Percentiles rank a stretch among this genome's conserved stretches.
These are phyloP conservation scores for Tilletia walkeri DNA, from an alignment of 1,284 basidiomycete genomes.

Conservation along the genomic window DNA sequence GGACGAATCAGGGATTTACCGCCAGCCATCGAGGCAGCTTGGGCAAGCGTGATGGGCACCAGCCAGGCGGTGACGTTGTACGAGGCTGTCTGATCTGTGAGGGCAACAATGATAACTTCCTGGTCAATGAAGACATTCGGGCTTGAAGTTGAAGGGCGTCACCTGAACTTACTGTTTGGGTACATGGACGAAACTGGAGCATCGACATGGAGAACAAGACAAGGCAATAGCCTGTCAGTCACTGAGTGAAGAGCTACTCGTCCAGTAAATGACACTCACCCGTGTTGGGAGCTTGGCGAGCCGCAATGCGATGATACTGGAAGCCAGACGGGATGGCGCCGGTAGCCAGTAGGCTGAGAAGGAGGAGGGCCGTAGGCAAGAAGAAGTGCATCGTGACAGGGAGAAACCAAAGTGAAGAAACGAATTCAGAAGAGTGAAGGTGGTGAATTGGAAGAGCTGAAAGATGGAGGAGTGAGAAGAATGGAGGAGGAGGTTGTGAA, in stretches of 20 bases:
- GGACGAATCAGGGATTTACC: slow-evolving; percentile 5
- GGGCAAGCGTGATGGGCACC: slow-evolving; percentile 13
- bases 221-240: background rate
- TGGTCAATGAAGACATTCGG: too few relatives aligned
- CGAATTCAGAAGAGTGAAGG: background rate
- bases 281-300: slow-evolving; percentile 14
- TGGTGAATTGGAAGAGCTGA: slow-evolving; percentile 52
- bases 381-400: background rate
- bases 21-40: slow-evolving; percentile 13
- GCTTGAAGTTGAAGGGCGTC: background rate
- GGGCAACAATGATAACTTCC: too few relatives aligned
- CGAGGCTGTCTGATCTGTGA: slow-evolving; percentile 15
- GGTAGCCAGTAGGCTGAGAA: slow-evolving; percentile 19
- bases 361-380: background rate
- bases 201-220: background rate
- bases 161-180: background rate
- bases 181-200: background rate
- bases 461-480: background rate
- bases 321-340: background rate
- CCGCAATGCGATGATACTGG: background rate
- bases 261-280: background rate
- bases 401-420: background rate
- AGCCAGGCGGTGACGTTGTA: slow-evolving; percentile 13
- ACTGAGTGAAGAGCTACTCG: too few relatives aligned
- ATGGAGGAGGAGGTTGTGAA: background rate